phyloP scores from a whole-genome alignment of 1,139 yeast genomes.

The Lodderomyces beijingensis region DNA sequence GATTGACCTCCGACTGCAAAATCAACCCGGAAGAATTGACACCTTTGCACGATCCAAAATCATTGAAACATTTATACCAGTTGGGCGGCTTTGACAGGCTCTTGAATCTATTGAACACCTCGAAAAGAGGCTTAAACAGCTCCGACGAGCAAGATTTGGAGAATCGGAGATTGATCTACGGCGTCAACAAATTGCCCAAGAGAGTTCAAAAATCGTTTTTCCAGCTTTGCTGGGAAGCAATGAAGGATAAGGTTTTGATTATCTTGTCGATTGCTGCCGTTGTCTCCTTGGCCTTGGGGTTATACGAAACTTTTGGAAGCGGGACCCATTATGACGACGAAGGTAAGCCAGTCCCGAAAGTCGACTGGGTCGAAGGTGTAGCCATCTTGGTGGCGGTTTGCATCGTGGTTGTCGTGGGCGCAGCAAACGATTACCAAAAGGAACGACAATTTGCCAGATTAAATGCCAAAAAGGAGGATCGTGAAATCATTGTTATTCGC shows the following conservation, averaged over 20 bases:
- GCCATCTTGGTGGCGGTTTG: conserved; percentile 90
- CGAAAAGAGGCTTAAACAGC: conserved; percentile 42
- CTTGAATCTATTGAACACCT: conserved; percentile 32
- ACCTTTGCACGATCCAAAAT: conserved; percentile 52
- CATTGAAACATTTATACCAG: conserved; percentile 32
- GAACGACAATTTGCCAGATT: conserved; percentile 89
- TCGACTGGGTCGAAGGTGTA: conserved; percentile 98
- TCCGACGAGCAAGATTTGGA: conserved; percentile 23
- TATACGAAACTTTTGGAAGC: conserved; percentile 88
- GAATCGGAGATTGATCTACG: conserved; percentile 48
- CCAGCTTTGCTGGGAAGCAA: conserved; percentile 70
- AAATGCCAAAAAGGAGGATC: conserved; percentile 82
- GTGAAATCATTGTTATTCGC: conserved; percentile 72
- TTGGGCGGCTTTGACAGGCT: conserved; percentile 41
- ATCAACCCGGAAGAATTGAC: conserved; percentile 29
- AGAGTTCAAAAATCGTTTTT: conserved; percentile 64
- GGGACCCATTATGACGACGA: conserved; percentile 73
- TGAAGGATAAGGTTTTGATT: conserved; percentile 87
- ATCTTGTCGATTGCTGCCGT: conserved; percentile 82
- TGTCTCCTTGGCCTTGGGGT: conserved; percentile 82
- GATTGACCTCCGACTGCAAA: neutral
- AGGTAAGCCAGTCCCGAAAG: conserved; percentile 70
- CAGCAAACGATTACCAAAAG: conserved; percentile 92
- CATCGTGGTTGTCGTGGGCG: conserved; percentile 90
- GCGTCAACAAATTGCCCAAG: conserved; percentile 68